Base-by-base conservation (phyloP, 2,329 filamentous ascomycete species). In the Dactylellina haptotyla region DNA sequence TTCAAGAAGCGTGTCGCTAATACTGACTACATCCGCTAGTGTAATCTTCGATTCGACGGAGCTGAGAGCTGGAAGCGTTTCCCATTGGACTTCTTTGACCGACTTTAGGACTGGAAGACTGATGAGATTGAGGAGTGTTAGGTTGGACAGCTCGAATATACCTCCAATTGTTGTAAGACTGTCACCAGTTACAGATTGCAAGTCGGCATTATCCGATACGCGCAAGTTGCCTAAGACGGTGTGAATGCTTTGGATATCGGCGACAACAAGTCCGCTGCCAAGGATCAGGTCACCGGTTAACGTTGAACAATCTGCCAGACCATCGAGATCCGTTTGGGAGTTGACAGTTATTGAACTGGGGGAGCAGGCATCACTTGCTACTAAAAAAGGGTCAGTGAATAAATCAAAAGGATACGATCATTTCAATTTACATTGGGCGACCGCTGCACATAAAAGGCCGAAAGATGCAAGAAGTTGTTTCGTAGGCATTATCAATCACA, bases 81-180 rank as follows among this genome's bases (percentile, higher is more conserved):
- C 8, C 45, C 10, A 50, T 6, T 50, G 10, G 18, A 50, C 25
- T 50, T 50, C 45, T 20, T n/a, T n/a, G 75, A 96, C 88, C 32
- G 83, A 82, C 75, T 82, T 85, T 70, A 98, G 87, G 25, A 83
- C 79, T 66, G 85, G 82, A 83, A 97, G 88, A 77, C 82, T 83
- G 70, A 98, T 84, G 64, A 83, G 85, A 77, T 85, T 87, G 63
- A 99, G 85, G 32, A 87, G 83, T 75, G 88, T 90, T 63, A 92
- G 84, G 77, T 87, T 87, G 77, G 85, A 83, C 75, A 98, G 83
- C 69, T 83, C 81, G 84, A 97, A 92, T n/a, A 80, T 81, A 50
- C 90, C 88, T 46, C 84, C 85, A 79, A 99, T 90, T 56, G 83
- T 83, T 76, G 82, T 80, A 76, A 98, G 82, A 76, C 85, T 84